phyloP scores from a whole-genome alignment of 495 filamentous ascomycete species.

The Poronia punctata region DNA sequence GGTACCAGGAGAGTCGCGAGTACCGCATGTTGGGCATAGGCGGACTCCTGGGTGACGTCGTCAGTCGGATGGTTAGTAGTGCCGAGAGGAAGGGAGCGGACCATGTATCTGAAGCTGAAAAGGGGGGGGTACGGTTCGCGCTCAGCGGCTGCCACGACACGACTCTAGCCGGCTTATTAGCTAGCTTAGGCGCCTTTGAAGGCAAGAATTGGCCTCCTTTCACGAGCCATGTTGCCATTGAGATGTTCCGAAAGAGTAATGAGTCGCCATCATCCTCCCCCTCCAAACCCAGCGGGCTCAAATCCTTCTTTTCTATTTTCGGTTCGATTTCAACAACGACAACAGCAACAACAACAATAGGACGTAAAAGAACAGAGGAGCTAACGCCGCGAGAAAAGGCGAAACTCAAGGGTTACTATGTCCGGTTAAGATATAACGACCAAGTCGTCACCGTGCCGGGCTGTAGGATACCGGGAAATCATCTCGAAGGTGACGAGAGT shows the following conservation, averaged over 20 bases:
- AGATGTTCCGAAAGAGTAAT: constrained; percentile 63
- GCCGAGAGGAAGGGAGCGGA: constrained; percentile 55
- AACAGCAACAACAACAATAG: constrained; percentile 33
- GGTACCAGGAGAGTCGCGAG: constrained; percentile 75
- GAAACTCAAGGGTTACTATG: constrained; percentile 67
- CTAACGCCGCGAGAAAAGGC: constrained; percentile 44
- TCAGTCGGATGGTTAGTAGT: constrained; percentile 73
- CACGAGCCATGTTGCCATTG: constrained; percentile 84
- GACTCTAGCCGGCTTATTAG: constrained; percentile 72
- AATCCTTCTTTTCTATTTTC: constrained; percentile 31
- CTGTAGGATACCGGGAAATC: constrained; percentile 68
- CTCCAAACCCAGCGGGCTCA: constrained; percentile 38
- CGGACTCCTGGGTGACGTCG: constrained; percentile 72
- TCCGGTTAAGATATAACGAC: constrained; percentile 94
- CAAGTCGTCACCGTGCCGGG: constrained; percentile 70
- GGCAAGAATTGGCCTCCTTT: constrained; percentile 78
- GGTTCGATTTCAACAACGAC: constrained; percentile 12
- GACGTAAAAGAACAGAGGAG: constrained; percentile 42
- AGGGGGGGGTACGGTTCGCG: constrained; percentile 42
- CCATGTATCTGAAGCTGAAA: constrained; percentile 41
- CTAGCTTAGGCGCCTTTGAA: constrained; percentile 72
- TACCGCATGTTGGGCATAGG: constrained; percentile 86
- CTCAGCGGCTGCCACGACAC: constrained; percentile 93
- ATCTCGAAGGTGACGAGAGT: constrained; percentile 79
- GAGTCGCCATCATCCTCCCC: constrained; percentile 2